Evolutionary conservation across 2,329 filamentous ascomycete species (phyloP).

Genomic region (Fusarium sp.): DNA sequence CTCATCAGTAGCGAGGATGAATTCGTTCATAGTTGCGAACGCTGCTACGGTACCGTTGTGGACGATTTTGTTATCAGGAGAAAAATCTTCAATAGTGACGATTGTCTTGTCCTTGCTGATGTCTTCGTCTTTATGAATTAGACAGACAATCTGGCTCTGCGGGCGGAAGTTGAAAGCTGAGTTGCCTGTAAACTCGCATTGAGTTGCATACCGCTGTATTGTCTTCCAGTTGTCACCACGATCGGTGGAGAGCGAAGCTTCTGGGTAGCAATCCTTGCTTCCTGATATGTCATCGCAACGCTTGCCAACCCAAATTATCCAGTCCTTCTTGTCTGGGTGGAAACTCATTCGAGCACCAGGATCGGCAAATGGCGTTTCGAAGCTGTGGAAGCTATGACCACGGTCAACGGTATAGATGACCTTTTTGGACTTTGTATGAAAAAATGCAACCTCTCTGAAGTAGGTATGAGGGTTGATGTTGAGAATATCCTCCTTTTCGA

Average conservation of each 20-base stretch:
- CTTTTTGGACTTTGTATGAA: constrained; percentile 74
- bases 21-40: constrained; percentile 96
- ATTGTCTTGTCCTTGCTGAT: constrained; percentile 74
- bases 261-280: constrained; percentile 72
- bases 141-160: constrained; percentile 69
- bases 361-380: constrained; percentile 73
- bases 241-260: constrained; percentile 82
- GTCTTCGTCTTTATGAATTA: constrained; percentile 66
- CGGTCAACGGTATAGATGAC: constrained; percentile 87
- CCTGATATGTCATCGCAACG: constrained; percentile 70
- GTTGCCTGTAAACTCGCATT: constrained; percentile 87
- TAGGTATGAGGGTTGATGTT: constrained; percentile 82
- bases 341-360: constrained; percentile 71
- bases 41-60: constrained; percentile 74
- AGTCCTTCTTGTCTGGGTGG: constrained; percentile 86
- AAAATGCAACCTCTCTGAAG: constrained; percentile 87
- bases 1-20: constrained; percentile 85
- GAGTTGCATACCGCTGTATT: constrained; percentile 78
- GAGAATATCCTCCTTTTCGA: constrained; percentile 76
- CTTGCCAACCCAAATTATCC: constrained; percentile 90
- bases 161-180: constrained; percentile 66
- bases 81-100: constrained; percentile 83
- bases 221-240: constrained; percentile 84
- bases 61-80: constrained; percentile 67
- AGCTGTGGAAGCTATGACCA: constrained; percentile 78